Percentiles rank a stretch among this genome's conserved stretches.
phyloP scores from a whole-genome alignment of 2,329 filamentous ascomycete species.

The Chalaropsis ovoidea region DNA sequence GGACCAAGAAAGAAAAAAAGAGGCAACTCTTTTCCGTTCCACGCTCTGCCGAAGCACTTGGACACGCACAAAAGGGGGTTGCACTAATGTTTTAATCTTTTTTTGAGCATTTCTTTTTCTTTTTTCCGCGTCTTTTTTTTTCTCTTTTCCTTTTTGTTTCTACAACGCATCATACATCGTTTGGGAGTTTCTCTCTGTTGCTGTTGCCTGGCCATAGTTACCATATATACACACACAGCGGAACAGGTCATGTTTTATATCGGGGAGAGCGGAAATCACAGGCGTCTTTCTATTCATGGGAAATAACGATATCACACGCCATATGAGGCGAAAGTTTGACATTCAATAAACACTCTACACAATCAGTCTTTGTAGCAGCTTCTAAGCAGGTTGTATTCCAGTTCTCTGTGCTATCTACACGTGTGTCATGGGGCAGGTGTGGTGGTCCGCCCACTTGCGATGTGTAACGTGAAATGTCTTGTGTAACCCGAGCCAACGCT shows the following conservation, averaged over 20 bases:
- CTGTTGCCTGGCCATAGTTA: not conserved
- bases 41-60: slow-evolving; percentile 26
- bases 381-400: too few species aligned
- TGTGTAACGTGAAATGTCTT: not conserved
- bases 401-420: not conserved
- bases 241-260: not conserved
- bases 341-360: not conserved
- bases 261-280: not conserved
- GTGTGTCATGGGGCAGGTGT: not conserved
- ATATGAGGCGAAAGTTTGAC: not conserved
- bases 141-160: not conserved
- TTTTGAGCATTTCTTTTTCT: slow-evolving; percentile 3
- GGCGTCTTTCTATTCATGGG: slow-evolving; percentile 1
- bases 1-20: slow-evolving; percentile 20
- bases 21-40: slow-evolving; percentile 26
- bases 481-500: not conserved
- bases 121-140: not conserved
- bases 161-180: not conserved
- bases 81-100: not conserved
- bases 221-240: not conserved
- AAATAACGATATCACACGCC: not conserved
- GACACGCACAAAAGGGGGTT: slow-evolving; percentile 23
- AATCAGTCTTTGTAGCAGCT: not conserved
- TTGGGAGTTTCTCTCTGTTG: not conserved
- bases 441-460: too few species aligned